Percentiles rank a stretch among this genome's conserved stretches.
Evolutionary conservation across 2,329 filamentous ascomycete species (phyloP).

Genomic region (Microsporum audouinii): DNA sequence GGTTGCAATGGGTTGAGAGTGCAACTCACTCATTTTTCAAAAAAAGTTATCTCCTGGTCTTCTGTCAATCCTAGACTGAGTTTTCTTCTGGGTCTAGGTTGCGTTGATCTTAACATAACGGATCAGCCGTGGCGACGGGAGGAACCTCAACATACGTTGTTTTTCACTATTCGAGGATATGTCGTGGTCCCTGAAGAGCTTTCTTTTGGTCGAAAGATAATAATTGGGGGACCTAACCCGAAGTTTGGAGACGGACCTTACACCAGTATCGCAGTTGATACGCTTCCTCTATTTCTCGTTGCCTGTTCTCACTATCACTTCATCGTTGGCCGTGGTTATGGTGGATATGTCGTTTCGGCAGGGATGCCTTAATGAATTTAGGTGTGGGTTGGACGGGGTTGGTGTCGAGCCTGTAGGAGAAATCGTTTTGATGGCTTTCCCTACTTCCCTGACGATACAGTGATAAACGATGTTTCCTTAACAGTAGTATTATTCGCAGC

Average conservation of each 20-base stretch:
- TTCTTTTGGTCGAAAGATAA: neutral
- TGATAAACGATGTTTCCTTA: neutral
- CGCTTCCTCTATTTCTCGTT: neutral
- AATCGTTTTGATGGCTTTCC: neutral
- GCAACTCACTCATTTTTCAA: neutral
- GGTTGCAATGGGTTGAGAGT: neutral
- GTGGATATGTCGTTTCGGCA: neutral
- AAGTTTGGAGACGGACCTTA: neutral
- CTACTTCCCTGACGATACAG: neutral
- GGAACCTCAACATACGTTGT: neutral
- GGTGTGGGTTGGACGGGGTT: neutral
- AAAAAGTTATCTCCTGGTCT: neutral
- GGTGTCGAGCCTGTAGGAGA: neutral
- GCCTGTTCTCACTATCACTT: neutral
- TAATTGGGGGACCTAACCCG: neutral
- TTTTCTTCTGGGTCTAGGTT: neutral
- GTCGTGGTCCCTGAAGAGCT: neutral
- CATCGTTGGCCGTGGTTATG: neutral
- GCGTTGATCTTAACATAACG: neutral
- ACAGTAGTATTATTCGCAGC: neutral
- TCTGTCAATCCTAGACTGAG: too few relatives aligned
- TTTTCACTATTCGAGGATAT: neutral
- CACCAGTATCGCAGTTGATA: conserved; percentile 3
- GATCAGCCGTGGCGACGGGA: neutral
- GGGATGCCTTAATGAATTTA: neutral